These are phyloP conservation scores for Ceratocystis destructans DNA, from an alignment of 2,329 filamentous ascomycete genomes.

Conservation along the genomic window DNA sequence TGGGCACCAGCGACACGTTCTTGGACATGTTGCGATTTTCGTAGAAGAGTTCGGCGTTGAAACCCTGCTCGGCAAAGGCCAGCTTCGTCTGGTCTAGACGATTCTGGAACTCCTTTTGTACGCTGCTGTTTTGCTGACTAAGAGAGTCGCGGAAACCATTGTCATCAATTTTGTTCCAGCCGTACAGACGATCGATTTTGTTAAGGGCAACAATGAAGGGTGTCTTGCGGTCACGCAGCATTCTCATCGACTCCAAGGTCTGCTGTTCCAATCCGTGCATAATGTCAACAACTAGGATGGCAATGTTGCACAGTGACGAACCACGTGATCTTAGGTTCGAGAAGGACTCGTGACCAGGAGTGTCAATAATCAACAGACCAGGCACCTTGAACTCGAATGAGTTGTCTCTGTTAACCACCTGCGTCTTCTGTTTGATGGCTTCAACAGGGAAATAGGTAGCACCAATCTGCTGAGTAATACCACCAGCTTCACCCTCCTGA, in stretches of 20 bases:
- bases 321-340: conserved; percentile 93
- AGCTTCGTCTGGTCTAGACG: conserved; percentile 83
- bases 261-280: conserved; percentile 99
- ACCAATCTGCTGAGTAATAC: conserved; percentile 99
- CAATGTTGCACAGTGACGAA: conserved; percentile 97
- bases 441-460: conserved; percentile 98
- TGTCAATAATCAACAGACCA: conserved; percentile 92
- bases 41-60: conserved; percentile 94
- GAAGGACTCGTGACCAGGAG: conserved; percentile 99
- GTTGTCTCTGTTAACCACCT: conserved; percentile 81
- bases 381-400: conserved; percentile 95
- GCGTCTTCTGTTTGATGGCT: conserved; percentile 80
- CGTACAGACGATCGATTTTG: conserved; percentile 98
- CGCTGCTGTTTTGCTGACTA: conserved; percentile 76
- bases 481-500: conserved; percentile 95
- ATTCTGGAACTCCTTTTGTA: conserved; percentile 88
- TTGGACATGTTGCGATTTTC: conserved; percentile 96
- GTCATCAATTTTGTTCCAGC: conserved; percentile 97
- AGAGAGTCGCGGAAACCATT: conserved; percentile 95
- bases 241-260: conserved; percentile 90
- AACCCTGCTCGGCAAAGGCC: conserved; percentile 88
- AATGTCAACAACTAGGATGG: conserved; percentile 96
- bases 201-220: conserved; percentile 98
- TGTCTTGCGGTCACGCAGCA: conserved; percentile 85
- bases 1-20: conserved; percentile 90